Evolutionary conservation across 1,139 yeast species (phyloP), one percentile per base, ranked within the genome.

Genomic region (Debaryomyces fabryi): DNA sequence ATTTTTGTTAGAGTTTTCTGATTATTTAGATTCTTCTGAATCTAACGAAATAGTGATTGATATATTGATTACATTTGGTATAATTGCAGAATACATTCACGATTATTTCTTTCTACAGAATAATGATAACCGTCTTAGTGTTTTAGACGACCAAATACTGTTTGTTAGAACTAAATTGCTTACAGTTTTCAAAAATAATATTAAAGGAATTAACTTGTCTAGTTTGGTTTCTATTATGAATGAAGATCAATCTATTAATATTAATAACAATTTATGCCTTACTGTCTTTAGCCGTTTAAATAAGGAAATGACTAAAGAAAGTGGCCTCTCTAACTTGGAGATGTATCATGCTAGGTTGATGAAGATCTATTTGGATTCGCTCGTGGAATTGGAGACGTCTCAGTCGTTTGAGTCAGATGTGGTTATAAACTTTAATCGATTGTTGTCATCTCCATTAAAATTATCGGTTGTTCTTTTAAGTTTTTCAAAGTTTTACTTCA

Each of bases 401-500:
- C 44, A 44, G 21, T 37, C 45, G 3, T 57, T 73, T 21, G 82
- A 76, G 35, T 7, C 43, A n/a, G 39, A 45, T 3, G 52, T 69
- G 40, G 62, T 54, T 41, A 63, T 63, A 46, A 65, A 60, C 47
- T 74, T 63, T 65, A 74, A 59, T 51, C 62, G 55, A 54, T 54
- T 69, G 46, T 61, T 58, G 25, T 69, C 59, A 45, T 58, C 54
- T 2, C 77, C 81, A 1, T 52, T 79, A 21, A 63, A 67, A 49
- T 62, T 78, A 20, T 68, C 75, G 1, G 63, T 75, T 0, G 47
- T 82, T 6, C 53, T 81, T 1, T 59, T 68, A 1, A 67, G 78
- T 6, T 56, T 73, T 4, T 58, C 71, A 1, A 69, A 71, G 15
- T 72, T 76, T 49, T 55, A 75, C 13, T 50, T 67, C 0, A 49